These are phyloP conservation scores for Fomitiporia mediterranea DNA, from an alignment of 1,284 basidiomycete genomes.

Conservation along the genomic window DNA sequence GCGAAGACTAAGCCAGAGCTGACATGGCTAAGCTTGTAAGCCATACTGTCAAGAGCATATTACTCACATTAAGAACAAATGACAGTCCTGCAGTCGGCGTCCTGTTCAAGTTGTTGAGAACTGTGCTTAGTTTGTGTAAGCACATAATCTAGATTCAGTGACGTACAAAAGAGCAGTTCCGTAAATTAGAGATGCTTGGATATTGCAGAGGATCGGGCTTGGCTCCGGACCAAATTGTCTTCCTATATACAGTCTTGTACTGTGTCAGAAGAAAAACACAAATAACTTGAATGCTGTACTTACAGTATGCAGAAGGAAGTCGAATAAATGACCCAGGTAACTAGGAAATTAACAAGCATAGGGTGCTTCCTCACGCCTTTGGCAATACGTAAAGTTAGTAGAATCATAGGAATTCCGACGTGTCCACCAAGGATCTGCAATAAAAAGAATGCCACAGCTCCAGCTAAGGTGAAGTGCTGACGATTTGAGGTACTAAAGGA, in stretches of 20 bases:
- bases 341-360: constrained; percentile 1
- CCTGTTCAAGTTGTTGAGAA: neutral
- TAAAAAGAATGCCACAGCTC: neutral
- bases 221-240: constrained; percentile 16
- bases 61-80: constrained; percentile 12
- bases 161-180: constrained; percentile 13
- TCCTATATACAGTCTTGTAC: constrained; percentile 11
- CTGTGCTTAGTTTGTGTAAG: neutral
- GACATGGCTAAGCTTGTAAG: neutral
- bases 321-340: constrained; percentile 4
- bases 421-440: neutral
- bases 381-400: neutral
- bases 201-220: constrained; percentile 1
- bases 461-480: neutral
- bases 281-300: neutral
- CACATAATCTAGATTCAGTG: neutral
- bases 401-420: neutral
- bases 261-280: neutral
- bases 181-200: constrained; percentile 17
- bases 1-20: constrained; percentile 15
- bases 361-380: neutral
- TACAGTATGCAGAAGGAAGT: constrained; percentile 11
- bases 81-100: constrained; percentile 14
- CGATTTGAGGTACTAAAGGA: neutral
- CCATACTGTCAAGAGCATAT: neutral